Percentiles rank a stretch among this genome's conserved stretches.
phyloP scores from a whole-genome alignment of 2,329 filamentous ascomycete species.

The Colletotrichum godetiae region DNA sequence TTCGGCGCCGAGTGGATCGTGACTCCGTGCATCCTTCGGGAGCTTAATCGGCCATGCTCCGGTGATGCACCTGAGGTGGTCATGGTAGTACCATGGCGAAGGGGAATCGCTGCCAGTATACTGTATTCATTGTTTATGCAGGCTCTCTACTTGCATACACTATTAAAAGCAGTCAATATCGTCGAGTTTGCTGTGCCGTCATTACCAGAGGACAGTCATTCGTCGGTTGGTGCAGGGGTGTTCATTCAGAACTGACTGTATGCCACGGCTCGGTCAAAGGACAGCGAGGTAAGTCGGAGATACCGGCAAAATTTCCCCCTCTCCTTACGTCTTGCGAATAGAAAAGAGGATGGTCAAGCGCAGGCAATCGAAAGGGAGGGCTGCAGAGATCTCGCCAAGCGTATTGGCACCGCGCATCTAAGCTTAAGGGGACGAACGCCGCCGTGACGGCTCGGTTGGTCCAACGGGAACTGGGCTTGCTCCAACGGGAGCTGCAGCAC shows the following conservation, averaged over 20 bases:
- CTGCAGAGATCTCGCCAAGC: conserved; percentile 1
- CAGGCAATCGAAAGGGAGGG: background rate
- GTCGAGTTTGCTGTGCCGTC: background rate
- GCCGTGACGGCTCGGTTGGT: conserved; percentile 1
- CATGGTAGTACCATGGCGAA: background rate
- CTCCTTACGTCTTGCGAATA: background rate
- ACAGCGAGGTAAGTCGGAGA: conserved; percentile 9
- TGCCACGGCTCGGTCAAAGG: background rate
- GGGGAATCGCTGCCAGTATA: background rate
- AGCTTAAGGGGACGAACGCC: background rate
- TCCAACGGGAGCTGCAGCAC: background rate
- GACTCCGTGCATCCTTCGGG: background rate
- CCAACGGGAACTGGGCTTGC: background rate
- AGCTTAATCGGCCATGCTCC: background rate
- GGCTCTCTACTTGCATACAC: background rate
- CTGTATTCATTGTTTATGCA: background rate
- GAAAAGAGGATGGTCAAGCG: background rate
- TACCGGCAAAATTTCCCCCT: background rate
- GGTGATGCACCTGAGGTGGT: background rate
- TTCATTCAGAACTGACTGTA: background rate
- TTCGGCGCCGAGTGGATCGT: background rate
- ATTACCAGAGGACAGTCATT: background rate
- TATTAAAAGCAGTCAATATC: background rate
- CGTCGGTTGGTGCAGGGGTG: background rate
- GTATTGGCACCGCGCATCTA: background rate